These are phyloP conservation scores for Trichoderma cornu-damae DNA, from an alignment of 2,329 filamentous ascomycete species.

Conservation along the genomic window DNA sequence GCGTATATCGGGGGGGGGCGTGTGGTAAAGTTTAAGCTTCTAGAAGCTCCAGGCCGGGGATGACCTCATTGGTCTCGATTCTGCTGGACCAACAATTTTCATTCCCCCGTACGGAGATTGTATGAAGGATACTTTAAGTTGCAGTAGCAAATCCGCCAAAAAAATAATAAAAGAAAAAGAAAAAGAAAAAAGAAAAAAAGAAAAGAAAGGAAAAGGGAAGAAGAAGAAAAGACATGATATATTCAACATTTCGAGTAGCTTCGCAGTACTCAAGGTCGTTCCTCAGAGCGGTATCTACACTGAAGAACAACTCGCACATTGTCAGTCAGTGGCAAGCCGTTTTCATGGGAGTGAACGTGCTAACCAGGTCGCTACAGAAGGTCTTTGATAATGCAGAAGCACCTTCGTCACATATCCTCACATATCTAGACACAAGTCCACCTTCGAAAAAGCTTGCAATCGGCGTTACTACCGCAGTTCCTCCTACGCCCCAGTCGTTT, in stretches of 20 bases:
- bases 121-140: neutral
- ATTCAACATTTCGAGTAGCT: slow-evolving; percentile 25
- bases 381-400: slow-evolving; percentile 47
- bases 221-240: no score
- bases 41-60: slow-evolving; percentile 15
- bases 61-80: slow-evolving; percentile 31
- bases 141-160: neutral
- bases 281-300: slow-evolving; percentile 39
- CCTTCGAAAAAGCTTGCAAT: slow-evolving; percentile 52
- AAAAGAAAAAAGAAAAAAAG: no score
- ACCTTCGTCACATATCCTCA: slow-evolving; percentile 49
- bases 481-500: slow-evolving; percentile 57
- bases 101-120: neutral
- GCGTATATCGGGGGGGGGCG: slow-evolving; percentile 9
- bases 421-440: slow-evolving; percentile 54
- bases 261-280: slow-evolving; percentile 22
- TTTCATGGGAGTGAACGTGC: slow-evolving; percentile 36
- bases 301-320: slow-evolving; percentile 50
- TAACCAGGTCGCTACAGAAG: slow-evolving; percentile 41
- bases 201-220: no score
- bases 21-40: slow-evolving; percentile 16
- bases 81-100: neutral
- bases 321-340: slow-evolving; percentile 41
- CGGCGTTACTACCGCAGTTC: slow-evolving; percentile 53
- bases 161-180: no score